Conservation (phyloP, 441 rosid species). For the Eutrema salsugineum region DNA sequence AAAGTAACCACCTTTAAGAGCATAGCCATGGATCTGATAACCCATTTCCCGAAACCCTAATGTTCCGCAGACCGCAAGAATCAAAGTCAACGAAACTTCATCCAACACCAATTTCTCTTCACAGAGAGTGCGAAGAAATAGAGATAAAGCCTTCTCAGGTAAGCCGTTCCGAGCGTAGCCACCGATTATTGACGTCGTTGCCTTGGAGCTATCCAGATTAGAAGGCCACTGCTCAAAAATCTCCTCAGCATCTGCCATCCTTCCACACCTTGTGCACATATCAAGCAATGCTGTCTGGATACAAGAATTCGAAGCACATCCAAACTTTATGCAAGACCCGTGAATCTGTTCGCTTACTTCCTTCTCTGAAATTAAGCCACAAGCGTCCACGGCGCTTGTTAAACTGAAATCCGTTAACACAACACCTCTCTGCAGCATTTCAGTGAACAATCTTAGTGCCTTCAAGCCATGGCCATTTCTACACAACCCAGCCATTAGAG, state of each 20-base stretch:
- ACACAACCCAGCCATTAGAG: constrained; percentile 67
- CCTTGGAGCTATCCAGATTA: constrained; percentile 39
- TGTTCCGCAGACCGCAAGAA: constrained; percentile 65
- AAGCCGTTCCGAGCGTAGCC: constrained; percentile 69
- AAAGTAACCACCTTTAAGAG: constrained; percentile 51
- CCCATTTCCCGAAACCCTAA: constrained; percentile 72
- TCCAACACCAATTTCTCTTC: constrained; percentile 52
- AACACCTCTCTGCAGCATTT: constrained; percentile 51
- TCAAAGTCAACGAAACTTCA: constrained; percentile 54
- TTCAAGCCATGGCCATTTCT: constrained; percentile 49
- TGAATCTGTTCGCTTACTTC: constrained; percentile 68
- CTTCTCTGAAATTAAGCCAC: constrained; percentile 45
- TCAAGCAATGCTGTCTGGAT: constrained; percentile 70
- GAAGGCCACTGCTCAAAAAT: constrained; percentile 56
- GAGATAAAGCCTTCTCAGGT: constrained; percentile 64
- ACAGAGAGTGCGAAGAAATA: constrained; percentile 36
- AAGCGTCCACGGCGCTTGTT: constrained; percentile 58
- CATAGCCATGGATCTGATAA: constrained; percentile 61
- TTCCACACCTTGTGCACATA: constrained; percentile 79
- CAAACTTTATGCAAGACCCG: constrained; percentile 64
- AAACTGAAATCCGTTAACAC: constrained; percentile 63
- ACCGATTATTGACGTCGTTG: constrained; percentile 65
- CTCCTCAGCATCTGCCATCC: constrained; percentile 70
- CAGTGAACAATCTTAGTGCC: constrained; percentile 47
- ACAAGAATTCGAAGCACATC: constrained; percentile 50